Evolutionary conservation across 2,329 filamentous ascomycete species (phyloP).

Genomic region (Davidsoniella eucalypti): DNA sequence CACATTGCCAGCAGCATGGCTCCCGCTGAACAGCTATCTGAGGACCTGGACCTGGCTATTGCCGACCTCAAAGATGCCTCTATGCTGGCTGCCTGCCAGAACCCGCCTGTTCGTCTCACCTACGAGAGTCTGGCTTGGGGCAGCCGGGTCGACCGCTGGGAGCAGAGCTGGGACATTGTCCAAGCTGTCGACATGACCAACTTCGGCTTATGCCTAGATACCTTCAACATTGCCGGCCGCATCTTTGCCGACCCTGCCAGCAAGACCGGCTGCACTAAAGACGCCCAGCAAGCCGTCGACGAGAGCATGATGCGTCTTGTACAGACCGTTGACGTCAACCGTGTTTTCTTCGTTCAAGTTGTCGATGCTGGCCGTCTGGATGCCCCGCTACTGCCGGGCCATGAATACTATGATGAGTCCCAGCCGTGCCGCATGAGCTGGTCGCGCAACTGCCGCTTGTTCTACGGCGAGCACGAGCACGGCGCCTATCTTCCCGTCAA

Average conservation of each 20-base stretch:
- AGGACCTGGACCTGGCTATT: slow-evolving; percentile 37
- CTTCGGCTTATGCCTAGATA: slow-evolving; percentile 63
- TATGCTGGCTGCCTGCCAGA: slow-evolving; percentile 43
- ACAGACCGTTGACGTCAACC: slow-evolving; percentile 38
- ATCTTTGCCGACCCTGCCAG: slow-evolving; percentile 53
- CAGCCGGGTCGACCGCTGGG: slow-evolving; percentile 55
- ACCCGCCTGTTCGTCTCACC: slow-evolving; percentile 46
- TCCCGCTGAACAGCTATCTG: slow-evolving; percentile 25
- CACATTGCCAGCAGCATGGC: slow-evolving; percentile 60
- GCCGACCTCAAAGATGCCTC: slow-evolving; percentile 47
- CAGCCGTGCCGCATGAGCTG: slow-evolving; percentile 50
- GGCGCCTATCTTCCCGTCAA: slow-evolving; percentile 53
- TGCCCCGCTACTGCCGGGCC: slow-evolving; percentile 34
- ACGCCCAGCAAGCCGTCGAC: slow-evolving; percentile 38
- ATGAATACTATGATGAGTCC: slow-evolving; percentile 20
- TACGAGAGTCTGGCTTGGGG: slow-evolving; percentile 64
- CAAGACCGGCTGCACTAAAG: slow-evolving; percentile 30
- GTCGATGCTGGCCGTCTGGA: slow-evolving; percentile 53
- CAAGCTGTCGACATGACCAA: slow-evolving; percentile 47
- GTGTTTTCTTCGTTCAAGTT: slow-evolving; percentile 62
- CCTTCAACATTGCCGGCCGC: slow-evolving; percentile 58
- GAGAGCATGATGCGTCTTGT: slow-evolving; percentile 39
- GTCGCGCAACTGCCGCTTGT: slow-evolving; percentile 53
- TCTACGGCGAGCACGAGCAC: slow-evolving; percentile 35
- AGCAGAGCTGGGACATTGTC: slow-evolving; percentile 53